These are phyloP conservation scores for Solanum clarkiae DNA, from an alignment of 257 asterid species.

Conservation along the genomic window DNA sequence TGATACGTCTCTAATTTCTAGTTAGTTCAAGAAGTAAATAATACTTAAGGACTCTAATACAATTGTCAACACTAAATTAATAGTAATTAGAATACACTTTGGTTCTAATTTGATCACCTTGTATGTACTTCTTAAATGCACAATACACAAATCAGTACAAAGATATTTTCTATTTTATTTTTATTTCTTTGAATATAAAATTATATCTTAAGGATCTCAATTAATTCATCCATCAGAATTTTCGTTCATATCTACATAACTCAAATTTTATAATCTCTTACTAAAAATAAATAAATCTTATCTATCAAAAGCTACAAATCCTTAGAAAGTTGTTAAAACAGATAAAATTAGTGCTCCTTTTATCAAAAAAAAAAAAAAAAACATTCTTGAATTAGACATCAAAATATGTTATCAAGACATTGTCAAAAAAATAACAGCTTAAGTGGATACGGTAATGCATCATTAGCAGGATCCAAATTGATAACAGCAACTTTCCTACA, in stretches of 20 bases:
- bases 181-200: no score
- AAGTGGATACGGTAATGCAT: slow-evolving; percentile 87
- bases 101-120: background rate
- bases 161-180: background rate
- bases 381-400: background rate
- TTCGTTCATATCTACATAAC: background rate
- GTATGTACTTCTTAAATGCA: background rate
- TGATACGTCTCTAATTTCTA: background rate
- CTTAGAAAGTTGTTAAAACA: background rate
- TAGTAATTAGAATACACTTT: background rate
- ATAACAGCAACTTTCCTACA: slow-evolving; percentile 94
- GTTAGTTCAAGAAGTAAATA: background rate
- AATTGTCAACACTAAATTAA: background rate
- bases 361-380: background rate
- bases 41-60: background rate
- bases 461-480: slow-evolving; percentile 95
- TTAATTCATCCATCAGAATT: background rate
- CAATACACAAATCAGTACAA: background rate
- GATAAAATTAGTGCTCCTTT: background rate
- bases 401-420: background rate
- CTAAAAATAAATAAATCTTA: no score
- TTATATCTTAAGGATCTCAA: no score
- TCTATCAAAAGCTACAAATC: no score
- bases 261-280: background rate
- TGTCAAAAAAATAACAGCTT: background rate